These are phyloP conservation scores for Diplotaxis tenuifolia DNA, from an alignment of 345 rosid genomes.

Conservation along the genomic window DNA sequence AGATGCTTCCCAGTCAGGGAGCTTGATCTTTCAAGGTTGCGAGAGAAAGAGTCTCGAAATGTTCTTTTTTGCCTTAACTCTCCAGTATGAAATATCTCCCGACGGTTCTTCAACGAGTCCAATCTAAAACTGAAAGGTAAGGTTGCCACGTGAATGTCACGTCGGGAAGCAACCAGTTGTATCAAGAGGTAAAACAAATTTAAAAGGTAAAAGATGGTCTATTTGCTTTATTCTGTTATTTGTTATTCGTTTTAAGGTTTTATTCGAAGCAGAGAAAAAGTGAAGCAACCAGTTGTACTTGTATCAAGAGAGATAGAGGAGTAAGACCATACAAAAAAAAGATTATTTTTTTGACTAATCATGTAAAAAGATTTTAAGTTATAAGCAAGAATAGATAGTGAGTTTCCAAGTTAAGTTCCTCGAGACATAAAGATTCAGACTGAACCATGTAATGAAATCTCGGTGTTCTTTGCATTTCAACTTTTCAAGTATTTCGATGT, in stretches of 20 bases:
- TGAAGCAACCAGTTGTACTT: neutral
- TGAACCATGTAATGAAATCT: neutral
- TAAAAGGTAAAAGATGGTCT: neutral
- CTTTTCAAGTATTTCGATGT: neutral
- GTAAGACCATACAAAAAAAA: neutral
- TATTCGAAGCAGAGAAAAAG: neutral
- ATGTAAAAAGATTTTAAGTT: neutral
- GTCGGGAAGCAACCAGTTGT: no score
- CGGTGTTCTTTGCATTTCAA: neutral
- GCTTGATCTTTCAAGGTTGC: no score
- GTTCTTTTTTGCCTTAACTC: no score
- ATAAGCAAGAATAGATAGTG: neutral
- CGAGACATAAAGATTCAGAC: neutral
- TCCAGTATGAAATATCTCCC: conserved; percentile 49
- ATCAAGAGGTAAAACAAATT: neutral
- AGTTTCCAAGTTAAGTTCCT: neutral
- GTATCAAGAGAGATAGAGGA: neutral
- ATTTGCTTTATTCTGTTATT: neutral
- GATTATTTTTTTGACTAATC: no score
- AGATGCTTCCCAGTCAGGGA: no score
- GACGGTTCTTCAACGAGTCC: conserved; percentile 56
- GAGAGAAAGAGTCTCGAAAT: no score
- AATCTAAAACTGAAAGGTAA: no score
- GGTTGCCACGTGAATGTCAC: no score
- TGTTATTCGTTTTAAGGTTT: neutral